phyloP scores from a whole-genome alignment of 225 moss, liverwort and hornwort genomes.

The Pseudisothecium myosuroides region DNA sequence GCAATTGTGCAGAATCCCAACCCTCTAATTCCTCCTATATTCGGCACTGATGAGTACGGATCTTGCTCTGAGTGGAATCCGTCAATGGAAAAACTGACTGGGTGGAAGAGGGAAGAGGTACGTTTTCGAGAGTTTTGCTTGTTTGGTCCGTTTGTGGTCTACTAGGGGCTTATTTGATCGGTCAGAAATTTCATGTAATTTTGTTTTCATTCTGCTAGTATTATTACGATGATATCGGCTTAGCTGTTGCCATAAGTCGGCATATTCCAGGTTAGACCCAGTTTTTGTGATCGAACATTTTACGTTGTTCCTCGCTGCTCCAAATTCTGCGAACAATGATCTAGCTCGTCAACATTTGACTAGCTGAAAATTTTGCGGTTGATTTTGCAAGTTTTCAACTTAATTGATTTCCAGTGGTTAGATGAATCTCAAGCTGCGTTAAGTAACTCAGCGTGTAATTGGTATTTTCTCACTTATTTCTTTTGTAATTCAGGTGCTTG shows the following conservation, averaged over 20 bases:
- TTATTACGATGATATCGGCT: background rate
- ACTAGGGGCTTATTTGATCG: background rate
- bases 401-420: background rate
- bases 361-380: background rate
- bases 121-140: background rate
- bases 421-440: background rate
- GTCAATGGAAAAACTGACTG: conserved; percentile 52
- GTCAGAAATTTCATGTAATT: background rate
- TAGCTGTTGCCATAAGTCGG: background rate
- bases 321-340: background rate
- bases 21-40: conserved; percentile 50
- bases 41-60: conserved; percentile 49
- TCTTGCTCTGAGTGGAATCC: conserved; percentile 57
- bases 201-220: background rate
- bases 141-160: background rate
- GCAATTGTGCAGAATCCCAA: conserved; percentile 53
- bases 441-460: background rate
- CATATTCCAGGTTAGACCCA: background rate
- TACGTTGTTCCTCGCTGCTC: background rate
- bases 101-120: conserved; percentile 57
- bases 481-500: conserved; percentile 29
- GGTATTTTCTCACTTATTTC: background rate
- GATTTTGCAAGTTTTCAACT: background rate
- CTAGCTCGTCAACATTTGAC: background rate
- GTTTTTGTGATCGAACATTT: background rate